Conservation (phyloP, 768 basidiomycete genomes). For the Tylopilus cervinicoccineus region DNA sequence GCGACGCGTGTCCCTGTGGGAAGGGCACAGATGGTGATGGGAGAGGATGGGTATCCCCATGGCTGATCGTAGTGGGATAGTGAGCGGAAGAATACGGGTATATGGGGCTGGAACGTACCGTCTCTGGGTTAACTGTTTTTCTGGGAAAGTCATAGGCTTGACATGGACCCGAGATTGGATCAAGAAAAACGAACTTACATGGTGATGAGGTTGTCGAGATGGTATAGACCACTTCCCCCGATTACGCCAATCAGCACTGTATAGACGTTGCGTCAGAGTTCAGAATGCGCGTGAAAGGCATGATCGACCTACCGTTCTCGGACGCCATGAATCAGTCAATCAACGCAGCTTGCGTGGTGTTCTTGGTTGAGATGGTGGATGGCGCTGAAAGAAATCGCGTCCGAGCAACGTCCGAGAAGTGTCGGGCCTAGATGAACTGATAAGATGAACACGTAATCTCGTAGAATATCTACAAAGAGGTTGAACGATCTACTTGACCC, state of each 20-base stretch:
- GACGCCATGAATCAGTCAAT: constrained; percentile 9
- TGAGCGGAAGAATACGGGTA: neutral
- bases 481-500: too few species aligned
- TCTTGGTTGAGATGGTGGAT: neutral
- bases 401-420: too few species aligned
- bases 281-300: neutral
- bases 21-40: constrained; percentile 87
- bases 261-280: neutral
- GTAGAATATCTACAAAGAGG: too few species aligned
- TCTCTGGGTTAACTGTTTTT: constrained; percentile 73
- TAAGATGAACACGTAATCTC: too few species aligned
- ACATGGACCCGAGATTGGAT: neutral
- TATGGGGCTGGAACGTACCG: constrained; percentile 45
- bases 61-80: constrained; percentile 47
- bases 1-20: constrained; percentile 79
- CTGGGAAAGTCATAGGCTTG: constrained; percentile 36
- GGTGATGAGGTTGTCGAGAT: constrained; percentile 85
- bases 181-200: constrained; percentile 52
- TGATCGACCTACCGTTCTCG: constrained; percentile 13
- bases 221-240: constrained; percentile 89
- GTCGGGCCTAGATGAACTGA: too few species aligned
- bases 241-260: constrained; percentile 84
- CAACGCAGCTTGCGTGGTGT: neutral
- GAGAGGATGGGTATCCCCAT: constrained; percentile 89
- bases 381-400: neutral